phyloP scores from a whole-genome alignment of 768 basidiomycete species.

The Suillus ampliporus region DNA sequence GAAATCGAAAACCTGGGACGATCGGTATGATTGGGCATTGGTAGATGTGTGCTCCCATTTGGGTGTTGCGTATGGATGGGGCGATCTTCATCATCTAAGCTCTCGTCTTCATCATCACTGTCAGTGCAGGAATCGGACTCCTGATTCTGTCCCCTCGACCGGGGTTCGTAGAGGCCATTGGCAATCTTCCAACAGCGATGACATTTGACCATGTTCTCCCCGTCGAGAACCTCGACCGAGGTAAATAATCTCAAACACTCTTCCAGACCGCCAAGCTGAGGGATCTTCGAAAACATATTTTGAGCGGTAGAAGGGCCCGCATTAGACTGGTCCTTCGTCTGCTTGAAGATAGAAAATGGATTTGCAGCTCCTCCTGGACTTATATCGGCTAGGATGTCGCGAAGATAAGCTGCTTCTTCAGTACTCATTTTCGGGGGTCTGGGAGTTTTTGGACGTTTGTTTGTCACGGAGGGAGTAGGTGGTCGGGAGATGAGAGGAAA shows the following conservation, averaged over 20 bases:
- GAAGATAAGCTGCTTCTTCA: conserved; percentile 70
- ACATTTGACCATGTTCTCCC: conserved; percentile 95
- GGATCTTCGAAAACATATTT: conserved; percentile 34
- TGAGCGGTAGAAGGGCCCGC: conserved; percentile 25
- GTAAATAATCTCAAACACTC: conserved; percentile 90
- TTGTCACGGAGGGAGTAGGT: conserved; percentile 35
- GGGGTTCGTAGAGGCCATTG: conserved; percentile 61
- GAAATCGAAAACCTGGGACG: conserved; percentile 13
- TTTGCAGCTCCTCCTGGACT: conserved; percentile 46
- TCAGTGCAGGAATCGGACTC: conserved; percentile 37
- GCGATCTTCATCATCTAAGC: background rate
- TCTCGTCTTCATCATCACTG: conserved; percentile 38
- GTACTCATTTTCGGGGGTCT: conserved; percentile 59
- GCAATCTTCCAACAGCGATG: conserved; percentile 93
- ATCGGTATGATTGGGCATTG: background rate
- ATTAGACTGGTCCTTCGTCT: conserved; percentile 35
- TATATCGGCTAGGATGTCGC: conserved; percentile 70
- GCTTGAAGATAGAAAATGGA: conserved; percentile 58
- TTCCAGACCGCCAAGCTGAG: conserved; percentile 60
- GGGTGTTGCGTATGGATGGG: background rate
- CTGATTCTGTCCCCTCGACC: conserved; percentile 22
- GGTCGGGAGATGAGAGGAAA: conserved; percentile 34
- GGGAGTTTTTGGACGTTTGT: conserved; percentile 45
- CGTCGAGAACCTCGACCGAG: conserved; percentile 90
- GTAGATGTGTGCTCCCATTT: background rate